Percentiles rank a stretch among this genome's conserved stretches.
Evolutionary conservation across 805 yeast genomes (phyloP).

Genomic region (Candida succiphila): DNA sequence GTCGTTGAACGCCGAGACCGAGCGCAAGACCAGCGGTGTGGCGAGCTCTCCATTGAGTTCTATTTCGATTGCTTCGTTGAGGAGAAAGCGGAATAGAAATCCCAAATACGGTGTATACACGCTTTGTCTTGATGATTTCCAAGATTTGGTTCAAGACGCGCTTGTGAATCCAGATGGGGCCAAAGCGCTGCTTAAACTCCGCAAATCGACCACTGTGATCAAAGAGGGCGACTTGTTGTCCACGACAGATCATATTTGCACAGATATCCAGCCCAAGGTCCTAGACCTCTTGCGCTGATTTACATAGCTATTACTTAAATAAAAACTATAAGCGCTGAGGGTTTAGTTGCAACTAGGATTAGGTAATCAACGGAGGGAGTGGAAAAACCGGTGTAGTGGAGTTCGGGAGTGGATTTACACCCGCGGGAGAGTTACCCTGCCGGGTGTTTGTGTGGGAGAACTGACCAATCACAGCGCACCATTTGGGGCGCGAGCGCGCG

Average conservation of each 20-base stretch:
- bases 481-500: too few relatives aligned
- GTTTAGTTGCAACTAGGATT: too few relatives aligned
- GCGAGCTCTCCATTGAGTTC: background rate
- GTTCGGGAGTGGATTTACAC: too few relatives aligned
- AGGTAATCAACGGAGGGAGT: too few relatives aligned
- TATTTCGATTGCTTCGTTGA: constrained; percentile 6
- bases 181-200: background rate
- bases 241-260: background rate
- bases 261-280: background rate
- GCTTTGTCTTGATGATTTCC: constrained; percentile 16
- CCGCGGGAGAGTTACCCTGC: too few relatives aligned
- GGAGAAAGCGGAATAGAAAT: constrained; percentile 11
- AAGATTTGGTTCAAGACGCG: background rate
- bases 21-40: background rate
- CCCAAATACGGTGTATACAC: constrained; percentile 15
- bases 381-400: too few relatives aligned
- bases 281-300: too few relatives aligned
- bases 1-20: background rate
- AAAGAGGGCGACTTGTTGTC: background rate
- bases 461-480: too few relatives aligned
- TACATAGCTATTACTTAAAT: too few relatives aligned
- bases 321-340: too few relatives aligned
- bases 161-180: background rate
- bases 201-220: constrained; percentile 4
- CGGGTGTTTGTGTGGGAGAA: too few relatives aligned